Evolutionary conservation across 257 asterid genomes (phyloP).

Genomic region (Fraxinus cuspidata): DNA sequence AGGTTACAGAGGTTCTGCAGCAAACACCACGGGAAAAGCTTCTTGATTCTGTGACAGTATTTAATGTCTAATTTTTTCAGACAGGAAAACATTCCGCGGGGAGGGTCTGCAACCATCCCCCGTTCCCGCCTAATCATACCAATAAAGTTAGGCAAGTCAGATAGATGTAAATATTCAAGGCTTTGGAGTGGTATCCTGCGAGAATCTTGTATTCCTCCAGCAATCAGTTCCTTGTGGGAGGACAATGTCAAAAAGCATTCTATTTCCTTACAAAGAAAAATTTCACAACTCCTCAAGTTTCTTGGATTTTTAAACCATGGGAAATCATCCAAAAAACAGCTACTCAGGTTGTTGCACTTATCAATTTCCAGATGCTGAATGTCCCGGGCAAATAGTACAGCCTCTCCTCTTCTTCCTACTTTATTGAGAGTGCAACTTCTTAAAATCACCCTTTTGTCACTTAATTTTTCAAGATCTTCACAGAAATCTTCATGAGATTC

Average conservation of each 20-base stretch:
- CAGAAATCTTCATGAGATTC: conserved; percentile 23
- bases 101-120: neutral
- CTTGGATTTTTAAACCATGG: neutral
- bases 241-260: conserved; percentile 16
- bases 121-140: neutral
- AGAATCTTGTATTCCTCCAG: neutral
- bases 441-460: conserved; percentile 20
- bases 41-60: conserved; percentile 10
- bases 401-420: neutral
- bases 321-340: conserved; percentile 8
- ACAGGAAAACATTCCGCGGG: conserved; percentile 14
- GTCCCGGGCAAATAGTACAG: conserved; percentile 11
- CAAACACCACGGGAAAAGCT: conserved; percentile 2
- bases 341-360: conserved; percentile 3
- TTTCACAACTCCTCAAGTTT: neutral
- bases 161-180: conserved; percentile 18
- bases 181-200: neutral
- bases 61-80: neutral
- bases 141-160: neutral
- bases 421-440: neutral
- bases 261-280: conserved; percentile 1
- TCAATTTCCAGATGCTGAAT: conserved; percentile 7
- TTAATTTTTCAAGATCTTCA: conserved; percentile 16
- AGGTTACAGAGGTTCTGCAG: conserved; percentile 12
- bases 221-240: neutral